Conservation (phyloP, 768 basidiomycete species). For the Pilatotrama ljubarskyi region DNA sequence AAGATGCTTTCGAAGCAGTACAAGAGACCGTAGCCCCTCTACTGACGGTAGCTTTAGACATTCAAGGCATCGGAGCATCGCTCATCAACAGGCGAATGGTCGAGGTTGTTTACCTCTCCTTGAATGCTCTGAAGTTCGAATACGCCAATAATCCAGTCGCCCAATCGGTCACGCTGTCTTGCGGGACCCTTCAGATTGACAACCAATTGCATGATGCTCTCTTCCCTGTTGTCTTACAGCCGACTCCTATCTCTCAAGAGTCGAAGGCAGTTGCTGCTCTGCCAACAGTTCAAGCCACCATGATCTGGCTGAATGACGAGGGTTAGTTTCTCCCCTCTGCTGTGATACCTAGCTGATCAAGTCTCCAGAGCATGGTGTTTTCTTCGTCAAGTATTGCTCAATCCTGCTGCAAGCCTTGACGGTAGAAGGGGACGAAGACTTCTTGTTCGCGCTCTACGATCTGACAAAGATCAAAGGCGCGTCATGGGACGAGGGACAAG, state of each 20-base stretch:
- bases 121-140: conserved; percentile 78
- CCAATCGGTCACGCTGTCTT: conserved; percentile 77
- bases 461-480: conserved; percentile 89
- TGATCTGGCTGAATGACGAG: conserved; percentile 91
- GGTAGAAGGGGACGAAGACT: conserved; percentile 96
- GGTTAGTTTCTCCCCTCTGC: conserved; percentile 46
- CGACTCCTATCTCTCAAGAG: conserved; percentile 82
- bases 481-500: conserved; percentile 77
- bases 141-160: conserved; percentile 79
- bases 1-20: conserved; percentile 84
- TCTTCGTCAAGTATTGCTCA: conserved; percentile 98
- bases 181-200: conserved; percentile 90
- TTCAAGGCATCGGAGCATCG: conserved; percentile 92
- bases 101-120: conserved; percentile 87
- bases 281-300: conserved; percentile 86
- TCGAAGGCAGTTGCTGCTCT: conserved; percentile 74
- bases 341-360: background rate
- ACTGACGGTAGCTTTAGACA: conserved; percentile 67
- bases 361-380: conserved; percentile 85
- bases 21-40: conserved; percentile 69
- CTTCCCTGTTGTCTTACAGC: conserved; percentile 93
- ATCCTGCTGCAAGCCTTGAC: conserved; percentile 92
- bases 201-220: conserved; percentile 97
- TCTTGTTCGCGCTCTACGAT: conserved; percentile 89
- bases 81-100: conserved; percentile 83